Base-by-base conservation (phyloP, 176 grass and related monocot genomes). In the Carex parvula region DNA sequence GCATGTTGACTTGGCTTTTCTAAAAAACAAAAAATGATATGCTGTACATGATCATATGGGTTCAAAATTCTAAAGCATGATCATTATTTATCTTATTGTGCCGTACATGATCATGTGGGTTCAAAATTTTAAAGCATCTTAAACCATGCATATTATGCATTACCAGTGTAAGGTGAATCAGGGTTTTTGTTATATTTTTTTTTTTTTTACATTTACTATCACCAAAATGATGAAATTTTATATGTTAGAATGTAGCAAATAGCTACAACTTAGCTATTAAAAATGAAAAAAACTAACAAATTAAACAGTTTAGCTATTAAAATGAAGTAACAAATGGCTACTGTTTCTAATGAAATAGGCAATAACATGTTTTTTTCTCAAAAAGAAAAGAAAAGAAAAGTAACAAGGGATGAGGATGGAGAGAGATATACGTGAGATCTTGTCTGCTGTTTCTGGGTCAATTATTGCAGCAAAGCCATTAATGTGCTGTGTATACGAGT, bases 381-480 rank as follows among this genome's bases (percentile, higher is more conserved):
- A 6, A 39, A 39, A 39, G 5, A 39, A 5, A 29, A 29, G 29
- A 29, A 29, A 39, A 6, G 0, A 39, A 39, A 39, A 39, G 37
- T 39, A 20, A 71, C 18, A 18, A 70, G 2, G 2, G 37, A 71
- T 46, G 7, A 46, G 1, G 68, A 71, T 71, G n/a, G 30, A 54
- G 13, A 33, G 84, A 50, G 10, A 35, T 39, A 39, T 79, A 91
- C 91, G 81, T 35, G 94, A 84, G 39, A 97, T 86, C 64, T 84
- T 63, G 0, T 64, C 59, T 44, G 92, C 94, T 30, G 35, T 74
- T 37, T 64, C 81, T 65, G 84, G 70, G 13, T 92, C 92, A 5
- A 97, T 55, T 14, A 3, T 20, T 3, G 92, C 94, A 39, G 94
- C 92, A 64, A 97, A 97, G 70, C 94, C 94, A 60, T 97, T 94